phyloP scores from a whole-genome alignment of 331 rosid genomes.

The Spiraea crenata region DNA sequence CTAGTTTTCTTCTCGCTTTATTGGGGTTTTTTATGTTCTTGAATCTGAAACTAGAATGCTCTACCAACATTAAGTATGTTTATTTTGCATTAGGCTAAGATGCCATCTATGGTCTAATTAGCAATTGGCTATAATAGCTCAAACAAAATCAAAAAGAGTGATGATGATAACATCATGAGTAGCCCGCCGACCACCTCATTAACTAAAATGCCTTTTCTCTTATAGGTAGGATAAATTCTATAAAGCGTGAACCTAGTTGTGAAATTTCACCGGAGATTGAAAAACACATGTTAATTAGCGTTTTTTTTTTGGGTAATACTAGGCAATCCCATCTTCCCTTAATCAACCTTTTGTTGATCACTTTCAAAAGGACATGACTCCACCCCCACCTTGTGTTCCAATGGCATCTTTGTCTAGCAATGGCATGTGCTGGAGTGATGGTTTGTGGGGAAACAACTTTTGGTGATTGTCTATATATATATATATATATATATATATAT shows the following conservation, averaged over 20 bases:
- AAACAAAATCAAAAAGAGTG: constrained; percentile 6
- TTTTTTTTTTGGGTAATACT: too few species aligned
- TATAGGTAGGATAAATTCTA: too few species aligned
- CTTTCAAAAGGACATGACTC: constrained; percentile 52
- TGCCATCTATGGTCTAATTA: background rate
- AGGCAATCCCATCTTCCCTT: constrained; percentile 9
- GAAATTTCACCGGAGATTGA: too few species aligned
- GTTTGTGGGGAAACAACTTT: constrained; percentile 48
- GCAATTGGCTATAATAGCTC: background rate
- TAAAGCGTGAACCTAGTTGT: too few species aligned
- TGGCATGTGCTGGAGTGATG: constrained; percentile 88
- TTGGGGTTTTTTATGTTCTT: too few species aligned
- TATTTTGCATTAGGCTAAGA: background rate
- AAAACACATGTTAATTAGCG: too few species aligned
- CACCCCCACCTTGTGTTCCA: constrained; percentile 36
- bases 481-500: constrained; percentile 43
- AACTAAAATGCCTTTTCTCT: background rate
- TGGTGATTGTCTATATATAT: constrained; percentile 47
- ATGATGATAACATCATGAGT: constrained; percentile 26
- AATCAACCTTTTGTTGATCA: background rate
- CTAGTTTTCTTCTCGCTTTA: too few species aligned
- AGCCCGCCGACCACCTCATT: background rate
- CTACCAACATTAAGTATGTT: too few species aligned
- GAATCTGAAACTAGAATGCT: too few species aligned
- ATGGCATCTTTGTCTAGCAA: constrained; percentile 28